phyloP scores from a whole-genome alignment of 1,284 basidiomycete species.

The Tilletia caries region DNA sequence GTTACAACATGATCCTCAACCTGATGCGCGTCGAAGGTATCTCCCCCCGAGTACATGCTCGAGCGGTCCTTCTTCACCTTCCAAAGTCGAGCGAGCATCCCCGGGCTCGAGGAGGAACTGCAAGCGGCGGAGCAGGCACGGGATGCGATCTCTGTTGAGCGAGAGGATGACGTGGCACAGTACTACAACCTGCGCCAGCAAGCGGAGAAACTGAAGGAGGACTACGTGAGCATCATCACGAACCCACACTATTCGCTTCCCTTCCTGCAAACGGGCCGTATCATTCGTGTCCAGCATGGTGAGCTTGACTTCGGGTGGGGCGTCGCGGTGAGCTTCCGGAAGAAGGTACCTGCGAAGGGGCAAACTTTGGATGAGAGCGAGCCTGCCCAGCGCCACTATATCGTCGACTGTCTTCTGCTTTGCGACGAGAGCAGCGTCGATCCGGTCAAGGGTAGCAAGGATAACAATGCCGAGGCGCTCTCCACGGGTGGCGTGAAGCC shows the following conservation, averaged over 20 bases:
- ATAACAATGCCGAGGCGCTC: conserved; percentile 17
- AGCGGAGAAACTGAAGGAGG: conserved; percentile 76
- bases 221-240: conserved; percentile 86
- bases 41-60: conserved; percentile 96
- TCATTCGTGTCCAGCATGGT: conserved; percentile 82
- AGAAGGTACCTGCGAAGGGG: conserved; percentile 62
- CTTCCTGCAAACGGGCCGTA: conserved; percentile 85
- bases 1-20: conserved; percentile 99
- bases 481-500: conserved; percentile 32
- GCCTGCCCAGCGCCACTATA: conserved; percentile 83
- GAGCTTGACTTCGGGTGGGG: conserved; percentile 95
- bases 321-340: conserved; percentile 84
- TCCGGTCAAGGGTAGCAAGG: conserved; percentile 16
- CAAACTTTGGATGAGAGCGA: conserved; percentile 57
- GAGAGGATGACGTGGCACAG: conserved; percentile 78
- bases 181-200: conserved; percentile 90
- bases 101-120: conserved; percentile 79
- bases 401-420: conserved; percentile 87
- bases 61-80: conserved; percentile 98
- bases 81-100: conserved; percentile 86
- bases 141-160: conserved; percentile 68
- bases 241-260: conserved; percentile 91
- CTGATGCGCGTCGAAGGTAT: conserved; percentile 98
- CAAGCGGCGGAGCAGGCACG: conserved; percentile 69
- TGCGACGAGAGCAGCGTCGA: conserved; percentile 58